These are phyloP conservation scores for Paecilomyces variotii DNA, from an alignment of 2,329 filamentous ascomycete genomes.

Conservation along the genomic window DNA sequence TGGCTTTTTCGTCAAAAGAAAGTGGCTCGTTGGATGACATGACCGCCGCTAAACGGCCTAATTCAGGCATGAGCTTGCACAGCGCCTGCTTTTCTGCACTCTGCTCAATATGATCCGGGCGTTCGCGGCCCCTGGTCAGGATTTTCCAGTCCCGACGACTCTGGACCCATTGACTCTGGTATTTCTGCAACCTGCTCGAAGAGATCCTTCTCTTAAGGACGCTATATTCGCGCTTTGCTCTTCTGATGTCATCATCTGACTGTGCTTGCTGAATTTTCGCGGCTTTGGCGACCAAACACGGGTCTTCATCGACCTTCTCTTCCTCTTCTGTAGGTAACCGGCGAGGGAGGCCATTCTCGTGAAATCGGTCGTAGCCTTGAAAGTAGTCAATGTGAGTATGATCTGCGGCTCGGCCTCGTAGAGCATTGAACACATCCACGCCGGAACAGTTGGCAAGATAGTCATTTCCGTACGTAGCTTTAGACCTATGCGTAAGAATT, in stretches of 20 bases:
- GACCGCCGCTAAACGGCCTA: not conserved
- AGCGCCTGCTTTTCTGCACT: not conserved
- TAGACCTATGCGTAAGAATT: slow-evolving; percentile 1
- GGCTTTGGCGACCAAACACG: slow-evolving; percentile 1
- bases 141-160: slow-evolving; percentile 8
- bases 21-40: not conserved
- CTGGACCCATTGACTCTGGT: slow-evolving; percentile 8
- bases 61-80: not conserved
- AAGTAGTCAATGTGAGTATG: slow-evolving; percentile 8
- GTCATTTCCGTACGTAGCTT: slow-evolving; percentile 1
- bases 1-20: not conserved
- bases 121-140: slow-evolving; percentile 6
- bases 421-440: slow-evolving; percentile 3
- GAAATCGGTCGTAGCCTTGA: slow-evolving; percentile 4
- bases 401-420: not conserved
- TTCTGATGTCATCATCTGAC: not conserved
- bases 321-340: slow-evolving; percentile 5
- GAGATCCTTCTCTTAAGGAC: not conserved
- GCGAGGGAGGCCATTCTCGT: slow-evolving; percentile 3
- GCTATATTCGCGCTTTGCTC: not conserved
- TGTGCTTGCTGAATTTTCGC: slow-evolving; percentile 2
- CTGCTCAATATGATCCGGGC: slow-evolving; percentile 1
- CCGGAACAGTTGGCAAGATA: slow-evolving; percentile 4
- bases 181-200: slow-evolving; percentile 2
- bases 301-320: slow-evolving; percentile 3